A percentile compares a stretch with the other conserved stretches of the same genome.
These are phyloP conservation scores for Aspergillus sp. DNA, from an alignment of 2,329 filamentous ascomycete genomes.

Conservation along the genomic window DNA sequence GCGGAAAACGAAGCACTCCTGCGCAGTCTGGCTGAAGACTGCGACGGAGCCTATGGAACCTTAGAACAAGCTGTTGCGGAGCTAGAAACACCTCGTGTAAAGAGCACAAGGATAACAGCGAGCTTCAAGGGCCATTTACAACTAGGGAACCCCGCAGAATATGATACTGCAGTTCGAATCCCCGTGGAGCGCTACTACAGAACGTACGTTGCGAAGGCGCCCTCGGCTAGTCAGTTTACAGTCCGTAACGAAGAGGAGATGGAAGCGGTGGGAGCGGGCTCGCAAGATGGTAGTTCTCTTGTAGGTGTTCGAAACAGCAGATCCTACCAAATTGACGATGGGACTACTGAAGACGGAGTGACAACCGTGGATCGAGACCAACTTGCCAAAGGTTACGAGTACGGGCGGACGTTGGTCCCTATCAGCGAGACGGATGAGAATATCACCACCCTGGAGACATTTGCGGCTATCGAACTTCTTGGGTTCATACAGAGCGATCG, in stretches of 20 bases:
- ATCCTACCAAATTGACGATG: slow-evolving; percentile 78
- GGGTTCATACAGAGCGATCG: slow-evolving; percentile 78
- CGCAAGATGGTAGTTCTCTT: slow-evolving; percentile 48
- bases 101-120: slow-evolving; percentile 72
- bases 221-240: slow-evolving; percentile 77
- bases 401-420: slow-evolving; percentile 86
- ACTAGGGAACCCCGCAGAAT: slow-evolving; percentile 74
- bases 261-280: slow-evolving; percentile 49
- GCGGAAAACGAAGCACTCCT: slow-evolving; percentile 72
- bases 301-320: slow-evolving; percentile 74
- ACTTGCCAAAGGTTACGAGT: slow-evolving; percentile 90
- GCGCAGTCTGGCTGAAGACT: slow-evolving; percentile 65
- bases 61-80: slow-evolving; percentile 82
- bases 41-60: slow-evolving; percentile 76
- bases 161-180: slow-evolving; percentile 75
- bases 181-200: slow-evolving; percentile 89
- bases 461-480: slow-evolving; percentile 74
- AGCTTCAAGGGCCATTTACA: slow-evolving; percentile 78
- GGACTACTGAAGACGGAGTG: slow-evolving; percentile 73
- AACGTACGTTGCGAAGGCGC: slow-evolving; percentile 73
- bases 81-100: slow-evolving; percentile 74
- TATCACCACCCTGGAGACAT: slow-evolving; percentile 82
- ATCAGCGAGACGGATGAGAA: slow-evolving; percentile 85
- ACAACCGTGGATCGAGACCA: slow-evolving; percentile 78
- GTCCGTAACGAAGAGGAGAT: slow-evolving; percentile 51